phyloP scores from a whole-genome alignment of 2,329 filamentous ascomycete species.

The Clarireedia paspali region DNA sequence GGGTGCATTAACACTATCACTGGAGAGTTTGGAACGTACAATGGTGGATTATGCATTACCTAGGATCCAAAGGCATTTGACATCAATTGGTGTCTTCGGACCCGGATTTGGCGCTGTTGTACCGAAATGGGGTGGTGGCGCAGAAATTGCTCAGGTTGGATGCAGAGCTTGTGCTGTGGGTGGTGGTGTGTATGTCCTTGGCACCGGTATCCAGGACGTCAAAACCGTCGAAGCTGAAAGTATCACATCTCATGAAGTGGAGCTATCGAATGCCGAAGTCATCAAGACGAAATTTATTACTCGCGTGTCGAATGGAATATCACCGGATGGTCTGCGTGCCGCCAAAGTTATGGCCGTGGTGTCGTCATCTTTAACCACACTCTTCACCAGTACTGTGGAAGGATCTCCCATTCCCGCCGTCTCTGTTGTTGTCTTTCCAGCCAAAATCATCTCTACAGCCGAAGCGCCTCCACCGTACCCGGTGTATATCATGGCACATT shows the following conservation, averaged over 20 bases:
- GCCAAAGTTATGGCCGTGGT: constrained; percentile 63
- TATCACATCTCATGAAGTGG: constrained; percentile 17
- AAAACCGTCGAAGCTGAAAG: constrained; percentile 11
- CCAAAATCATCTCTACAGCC: constrained; percentile 36
- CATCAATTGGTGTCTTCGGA: constrained; percentile 81
- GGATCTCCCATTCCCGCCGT: constrained; percentile 70
- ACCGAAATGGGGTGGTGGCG: constrained; percentile 85
- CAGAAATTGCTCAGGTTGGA: constrained; percentile 84
- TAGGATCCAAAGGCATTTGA: constrained; percentile 69
- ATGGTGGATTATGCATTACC: constrained; percentile 59
- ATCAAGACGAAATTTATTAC: constrained; percentile 50
- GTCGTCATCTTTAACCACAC: constrained; percentile 50
- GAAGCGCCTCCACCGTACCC: constrained; percentile 36
- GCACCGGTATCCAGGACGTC: constrained; percentile 50
- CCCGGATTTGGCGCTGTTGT: constrained; percentile 83
- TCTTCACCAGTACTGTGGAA: constrained; percentile 68
- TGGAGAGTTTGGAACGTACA: constrained; percentile 45
- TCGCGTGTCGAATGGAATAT: constrained; percentile 24
- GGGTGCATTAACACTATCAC: constrained; percentile 65
- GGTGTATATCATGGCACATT: constrained; percentile 63
- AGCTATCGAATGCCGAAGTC: constrained; percentile 48
- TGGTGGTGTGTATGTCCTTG: constrained; percentile 82
- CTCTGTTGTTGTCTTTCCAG: constrained; percentile 60
- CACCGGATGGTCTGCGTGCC: constrained; percentile 30
- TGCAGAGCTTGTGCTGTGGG: constrained; percentile 89